A percentile compares a stretch with the other conserved stretches of the same genome.
Conservation (phyloP, 1,284 basidiomycete genomes). For the Anthracocystis setariae region DNA sequence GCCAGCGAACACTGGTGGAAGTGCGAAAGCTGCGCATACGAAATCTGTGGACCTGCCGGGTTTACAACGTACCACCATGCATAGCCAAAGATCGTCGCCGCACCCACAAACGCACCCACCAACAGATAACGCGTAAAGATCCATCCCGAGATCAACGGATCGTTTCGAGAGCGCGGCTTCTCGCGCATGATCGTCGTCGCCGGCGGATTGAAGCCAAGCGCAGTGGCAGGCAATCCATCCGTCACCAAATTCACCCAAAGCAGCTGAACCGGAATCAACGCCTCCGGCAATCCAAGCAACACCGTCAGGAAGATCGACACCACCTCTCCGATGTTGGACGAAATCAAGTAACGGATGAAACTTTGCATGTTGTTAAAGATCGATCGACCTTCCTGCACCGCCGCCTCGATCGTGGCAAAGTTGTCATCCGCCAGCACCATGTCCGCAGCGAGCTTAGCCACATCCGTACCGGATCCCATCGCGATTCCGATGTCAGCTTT, state of each 20-base stretch:
- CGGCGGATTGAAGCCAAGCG: slow-evolving; percentile 95
- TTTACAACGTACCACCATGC: slow-evolving; percentile 99
- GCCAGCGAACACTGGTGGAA: slow-evolving; percentile 72
- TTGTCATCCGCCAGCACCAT: slow-evolving; percentile 71
- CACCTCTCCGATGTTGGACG: slow-evolving; percentile 97
- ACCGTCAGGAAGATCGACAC: slow-evolving; percentile 98
- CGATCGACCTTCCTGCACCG: slow-evolving; percentile 85
- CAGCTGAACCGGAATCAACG: slow-evolving; percentile 94
- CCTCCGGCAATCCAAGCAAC: slow-evolving; percentile 96
- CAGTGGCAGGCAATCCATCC: slow-evolving; percentile 96
- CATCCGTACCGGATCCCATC: slow-evolving; percentile 70
- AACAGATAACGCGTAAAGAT: slow-evolving; percentile 94
- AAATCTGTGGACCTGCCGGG: slow-evolving; percentile 86
- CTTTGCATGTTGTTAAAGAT: slow-evolving; percentile 99
- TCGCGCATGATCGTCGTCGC: slow-evolving; percentile 91
- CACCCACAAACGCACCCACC: slow-evolving; percentile 91
- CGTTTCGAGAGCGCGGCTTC: slow-evolving; percentile 85
- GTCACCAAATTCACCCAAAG: slow-evolving; percentile 75
- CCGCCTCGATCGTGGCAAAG: slow-evolving; percentile 70
- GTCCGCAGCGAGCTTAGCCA: slow-evolving; percentile 69
- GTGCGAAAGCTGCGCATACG: slow-evolving; percentile 88
- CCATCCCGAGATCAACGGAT: slow-evolving; percentile 91
- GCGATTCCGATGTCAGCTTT: slow-evolving; percentile 70
- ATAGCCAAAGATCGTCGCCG: slow-evolving; percentile 93
- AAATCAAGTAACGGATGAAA: slow-evolving; percentile 86